Base-by-base conservation (phyloP, 768 basidiomycete species). In the Pleurotus tuber-regium region DNA sequence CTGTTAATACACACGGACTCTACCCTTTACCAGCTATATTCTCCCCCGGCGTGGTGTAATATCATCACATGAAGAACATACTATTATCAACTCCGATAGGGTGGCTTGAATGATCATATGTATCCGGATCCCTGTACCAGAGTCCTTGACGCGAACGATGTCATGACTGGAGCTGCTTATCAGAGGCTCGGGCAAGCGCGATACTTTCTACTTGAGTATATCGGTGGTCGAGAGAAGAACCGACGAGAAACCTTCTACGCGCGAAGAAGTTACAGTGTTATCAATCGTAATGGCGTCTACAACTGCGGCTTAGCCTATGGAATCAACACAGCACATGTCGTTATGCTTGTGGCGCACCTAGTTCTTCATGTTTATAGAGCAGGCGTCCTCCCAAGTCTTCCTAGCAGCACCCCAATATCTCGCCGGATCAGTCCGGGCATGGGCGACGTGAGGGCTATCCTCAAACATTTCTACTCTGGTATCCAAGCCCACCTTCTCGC, bases 391-490 rank as follows among this genome's bases (percentile, higher is more conserved):
- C 75, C 78, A 80, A 14, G 70, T 21, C 16, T 55, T 59, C 44
- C 58, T 59, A 0, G 78, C 63, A 8, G 68, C 70, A 14, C 55
- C 56, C 77, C 79, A 78, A 58, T 79, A 79, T 21, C 70, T 55
- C 24, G 66, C 63, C 0, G 76, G 76, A 56, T 78, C 63, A 6
- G 61, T 57, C 40, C 66, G 71, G 0, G 73, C 74, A 66, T 78
- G 78, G 0, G 70, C 67, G 35, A 79, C 77, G 63, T 80, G 77
- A 11, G 65, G 56, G 8, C 71, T 73, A 30, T 69, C 63, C 8
- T 69, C 68, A 52, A 72, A 80, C n/a, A 63, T 59, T 52, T 74
- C 67, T 35, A 53, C 39, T 11, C 59, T 61, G 9, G 74, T 67
- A 43, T 67, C 57, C 30, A 70, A 57, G 3, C 76, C 76, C 8